These are phyloP conservation scores for Nakazawaea molendinolei DNA, from an alignment of 805 yeast genomes.

Conservation along the genomic window DNA sequence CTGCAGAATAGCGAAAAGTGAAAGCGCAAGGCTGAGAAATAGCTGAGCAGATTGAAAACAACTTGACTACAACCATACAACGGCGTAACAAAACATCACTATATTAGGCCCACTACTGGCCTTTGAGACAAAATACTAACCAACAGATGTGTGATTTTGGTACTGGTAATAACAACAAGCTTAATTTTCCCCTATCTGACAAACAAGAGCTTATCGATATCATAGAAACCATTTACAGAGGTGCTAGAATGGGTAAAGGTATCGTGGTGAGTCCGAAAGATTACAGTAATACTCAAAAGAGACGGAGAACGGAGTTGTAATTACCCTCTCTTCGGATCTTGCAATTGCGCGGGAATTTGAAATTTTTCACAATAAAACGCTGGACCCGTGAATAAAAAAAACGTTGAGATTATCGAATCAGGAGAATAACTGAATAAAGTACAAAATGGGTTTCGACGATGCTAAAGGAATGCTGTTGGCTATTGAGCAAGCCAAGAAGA, in stretches of 20 bases:
- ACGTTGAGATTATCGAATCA: too few relatives aligned
- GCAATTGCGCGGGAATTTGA: neutral
- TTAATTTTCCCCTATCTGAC: conserved; percentile 72
- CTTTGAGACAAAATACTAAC: neutral
- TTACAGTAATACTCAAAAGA: conserved; percentile 34
- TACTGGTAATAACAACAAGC: conserved; percentile 93
- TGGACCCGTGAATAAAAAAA: too few relatives aligned
- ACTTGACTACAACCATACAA: too few relatives aligned
- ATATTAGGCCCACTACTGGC: too few relatives aligned
- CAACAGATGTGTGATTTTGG: conserved; percentile 86
- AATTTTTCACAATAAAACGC: too few relatives aligned
- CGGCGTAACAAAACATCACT: too few relatives aligned
- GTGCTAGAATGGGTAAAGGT: conserved; percentile 91
- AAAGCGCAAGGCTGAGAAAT: too few relatives aligned
- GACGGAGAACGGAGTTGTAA: conserved; percentile 6
- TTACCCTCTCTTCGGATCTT: neutral
- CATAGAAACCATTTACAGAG: conserved; percentile 81
- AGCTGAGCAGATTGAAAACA: too few relatives aligned
- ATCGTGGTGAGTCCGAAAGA: conserved; percentile 79
- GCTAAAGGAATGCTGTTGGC: conserved; percentile 61
- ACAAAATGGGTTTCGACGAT: conserved; percentile 52
- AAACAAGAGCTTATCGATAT: conserved; percentile 90
- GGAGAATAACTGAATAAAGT: too few relatives aligned
- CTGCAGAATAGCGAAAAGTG: too few relatives aligned
- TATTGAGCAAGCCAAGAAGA: conserved; percentile 60